Percentiles rank a stretch among this genome's conserved stretches.
Evolutionary conservation across 768 basidiomycete genomes (phyloP).

Genomic region (Holtermanniella nyarrowii): DNA sequence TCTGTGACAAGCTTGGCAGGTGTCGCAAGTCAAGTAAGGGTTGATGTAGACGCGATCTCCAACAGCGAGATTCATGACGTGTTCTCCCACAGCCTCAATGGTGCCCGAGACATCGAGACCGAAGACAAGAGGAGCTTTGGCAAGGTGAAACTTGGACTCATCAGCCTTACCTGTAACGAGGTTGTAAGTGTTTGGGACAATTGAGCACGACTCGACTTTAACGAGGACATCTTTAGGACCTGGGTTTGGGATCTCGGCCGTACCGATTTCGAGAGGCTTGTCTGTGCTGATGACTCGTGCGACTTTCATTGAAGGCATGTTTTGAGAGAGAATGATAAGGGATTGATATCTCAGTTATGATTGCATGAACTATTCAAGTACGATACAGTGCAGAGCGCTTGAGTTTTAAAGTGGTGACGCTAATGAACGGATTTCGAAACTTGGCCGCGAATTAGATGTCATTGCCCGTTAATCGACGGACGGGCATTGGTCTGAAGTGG

Average conservation of each 20-base stretch:
- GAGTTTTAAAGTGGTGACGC: too few relatives aligned
- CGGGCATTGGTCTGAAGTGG: too few relatives aligned
- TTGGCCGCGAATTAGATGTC: too few relatives aligned
- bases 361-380: too few relatives aligned
- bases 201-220: conserved; percentile 1
- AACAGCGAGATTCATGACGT: conserved; percentile 5
- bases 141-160: background rate
- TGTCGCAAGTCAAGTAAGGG: conserved; percentile 6
- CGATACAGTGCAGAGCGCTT: too few relatives aligned
- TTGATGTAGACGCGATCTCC: conserved; percentile 8
- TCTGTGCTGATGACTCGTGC: conserved; percentile 2
- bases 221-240: conserved; percentile 8
- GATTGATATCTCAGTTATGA: too few relatives aligned
- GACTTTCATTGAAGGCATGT: conserved; percentile 3
- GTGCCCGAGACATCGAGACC: conserved; percentile 7
- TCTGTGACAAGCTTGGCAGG: conserved; percentile 3
- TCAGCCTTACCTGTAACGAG: conserved; percentile 1
- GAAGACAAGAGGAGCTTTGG: background rate
- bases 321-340: too few relatives aligned
- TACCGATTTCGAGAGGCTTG: conserved; percentile 6
- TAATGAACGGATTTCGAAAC: too few relatives aligned
- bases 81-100: conserved; percentile 7
- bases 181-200: conserved; percentile 9
- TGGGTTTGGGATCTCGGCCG: conserved; percentile 2
- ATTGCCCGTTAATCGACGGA: too few relatives aligned